phyloP scores from a whole-genome alignment of 768 basidiomycete genomes.

The Termitomyces bulborhizus region DNA sequence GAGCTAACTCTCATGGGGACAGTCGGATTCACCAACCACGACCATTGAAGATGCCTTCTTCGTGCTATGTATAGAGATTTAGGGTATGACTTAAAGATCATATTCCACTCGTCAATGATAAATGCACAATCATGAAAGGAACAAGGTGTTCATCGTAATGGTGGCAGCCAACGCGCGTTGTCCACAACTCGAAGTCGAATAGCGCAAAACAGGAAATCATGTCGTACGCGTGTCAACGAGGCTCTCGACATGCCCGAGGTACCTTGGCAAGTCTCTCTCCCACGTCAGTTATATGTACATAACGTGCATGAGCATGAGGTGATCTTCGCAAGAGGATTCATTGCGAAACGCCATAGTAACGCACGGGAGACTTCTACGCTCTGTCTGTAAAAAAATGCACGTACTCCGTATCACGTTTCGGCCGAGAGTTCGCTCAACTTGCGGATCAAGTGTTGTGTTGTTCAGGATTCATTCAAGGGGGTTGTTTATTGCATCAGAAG shows the following conservation, averaged over 20 bases:
- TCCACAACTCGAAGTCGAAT: not conserved
- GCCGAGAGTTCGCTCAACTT: not conserved
- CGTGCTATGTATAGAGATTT: not conserved
- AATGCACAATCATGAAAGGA: not conserved
- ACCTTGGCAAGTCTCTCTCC: not conserved
- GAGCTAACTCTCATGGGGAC: not conserved
- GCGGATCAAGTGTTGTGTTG: no score
- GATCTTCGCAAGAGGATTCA: not conserved
- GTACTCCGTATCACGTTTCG: not conserved
- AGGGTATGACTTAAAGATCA: not conserved
- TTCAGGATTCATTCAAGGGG: no score
- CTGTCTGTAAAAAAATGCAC: no score
- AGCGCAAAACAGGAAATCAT: not conserved
- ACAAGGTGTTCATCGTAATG: not conserved
- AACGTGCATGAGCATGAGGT: not conserved
- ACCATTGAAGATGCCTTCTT: not conserved
- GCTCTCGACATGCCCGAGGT: not conserved
- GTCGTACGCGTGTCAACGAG: constrained; percentile 1
- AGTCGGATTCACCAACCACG: not conserved
- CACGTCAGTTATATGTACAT: not conserved
- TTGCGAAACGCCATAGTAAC: not conserved
- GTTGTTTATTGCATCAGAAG: not conserved
- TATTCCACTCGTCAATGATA: not conserved
- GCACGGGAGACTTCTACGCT: no score
- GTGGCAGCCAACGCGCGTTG: not conserved